Evolutionary conservation across 805 yeast species (phyloP).

Genomic region (Pichia heedii): DNA sequence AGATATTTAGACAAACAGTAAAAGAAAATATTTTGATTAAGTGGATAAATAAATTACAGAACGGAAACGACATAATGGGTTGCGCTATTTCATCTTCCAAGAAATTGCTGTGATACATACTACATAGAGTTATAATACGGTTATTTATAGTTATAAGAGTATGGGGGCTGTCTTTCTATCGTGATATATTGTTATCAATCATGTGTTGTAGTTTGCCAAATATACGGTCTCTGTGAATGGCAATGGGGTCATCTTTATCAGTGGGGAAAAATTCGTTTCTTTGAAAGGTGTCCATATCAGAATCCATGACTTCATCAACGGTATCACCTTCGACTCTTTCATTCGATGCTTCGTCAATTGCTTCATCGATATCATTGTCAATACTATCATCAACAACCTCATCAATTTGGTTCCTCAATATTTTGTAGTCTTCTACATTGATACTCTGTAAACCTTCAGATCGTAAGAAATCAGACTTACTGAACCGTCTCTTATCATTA

Average conservation of each 20-base stretch:
- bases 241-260: conserved; percentile 52
- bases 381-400: conserved; percentile 14
- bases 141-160: too few relatives aligned
- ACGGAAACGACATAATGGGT: too few relatives aligned
- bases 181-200: conserved; percentile 33
- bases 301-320: conserved; percentile 6
- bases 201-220: conserved; percentile 48
- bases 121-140: too few relatives aligned
- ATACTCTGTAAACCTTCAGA: conserved; percentile 23
- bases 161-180: too few relatives aligned
- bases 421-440: conserved; percentile 24
- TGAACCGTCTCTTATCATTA: conserved; percentile 26
- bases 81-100: too few relatives aligned
- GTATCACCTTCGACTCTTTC: conserved; percentile 13
- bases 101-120: too few relatives aligned
- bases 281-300: neutral
- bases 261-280: conserved; percentile 48
- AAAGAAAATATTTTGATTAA: too few relatives aligned
- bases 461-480: conserved; percentile 19
- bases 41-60: too few relatives aligned
- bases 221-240: conserved; percentile 54
- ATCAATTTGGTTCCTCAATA: conserved; percentile 22
- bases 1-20: too few relatives aligned
- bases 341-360: conserved; percentile 8
- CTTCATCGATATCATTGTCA: conserved; percentile 10